Evolutionary conservation across 768 basidiomycete species (phyloP), one percentile per base, ranked within the genome.

Genomic region (Lentinula boryana): DNA sequence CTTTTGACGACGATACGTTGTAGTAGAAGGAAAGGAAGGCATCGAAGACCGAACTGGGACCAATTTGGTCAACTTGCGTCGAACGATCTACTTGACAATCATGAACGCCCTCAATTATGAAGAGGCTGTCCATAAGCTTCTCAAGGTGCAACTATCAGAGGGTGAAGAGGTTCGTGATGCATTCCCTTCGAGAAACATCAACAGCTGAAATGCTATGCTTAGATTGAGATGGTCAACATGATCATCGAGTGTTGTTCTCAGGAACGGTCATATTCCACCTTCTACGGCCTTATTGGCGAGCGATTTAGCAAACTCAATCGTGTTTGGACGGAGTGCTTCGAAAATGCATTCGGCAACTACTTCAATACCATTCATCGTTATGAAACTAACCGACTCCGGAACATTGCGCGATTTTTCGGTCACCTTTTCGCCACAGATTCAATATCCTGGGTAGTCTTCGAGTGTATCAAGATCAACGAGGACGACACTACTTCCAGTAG

Each of bases 191-290:
- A 16, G 2, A 1, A 38, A 21, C 18, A 18, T 56, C n/a, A n/a
- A 44, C 33, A 12, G 27, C 35, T 35, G 31, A 57, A 48, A 57
- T 18, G 63, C 10, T 46, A 5, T n/a, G 50, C 38, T n/a, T 68
- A 97, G 93, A 90, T 93, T 66, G 96, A 98, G 71, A 75, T 99
- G 61, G 85, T 92, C 71, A 98, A 98, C 80, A 99, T 99, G 97
- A 84, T 99, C 63, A 91, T 99, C 73, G 96, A 98, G 69, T 99
- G 97, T 89, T 98, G 97, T 72, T 98, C 97, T 1, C 97, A 99
- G 78, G 97, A 98, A 72, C 90, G 97, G 13, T 95, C 96, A 1
- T 99, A 98, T 73, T 93, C 92, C 2, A 91, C 83, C n/a, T 98
- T 97, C 80, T 99, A 95, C 68, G 97, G 97, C 12, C 85, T 98